Evolutionary conservation across 768 basidiomycete genomes (phyloP).

Genomic region (Serendipita sp.): DNA sequence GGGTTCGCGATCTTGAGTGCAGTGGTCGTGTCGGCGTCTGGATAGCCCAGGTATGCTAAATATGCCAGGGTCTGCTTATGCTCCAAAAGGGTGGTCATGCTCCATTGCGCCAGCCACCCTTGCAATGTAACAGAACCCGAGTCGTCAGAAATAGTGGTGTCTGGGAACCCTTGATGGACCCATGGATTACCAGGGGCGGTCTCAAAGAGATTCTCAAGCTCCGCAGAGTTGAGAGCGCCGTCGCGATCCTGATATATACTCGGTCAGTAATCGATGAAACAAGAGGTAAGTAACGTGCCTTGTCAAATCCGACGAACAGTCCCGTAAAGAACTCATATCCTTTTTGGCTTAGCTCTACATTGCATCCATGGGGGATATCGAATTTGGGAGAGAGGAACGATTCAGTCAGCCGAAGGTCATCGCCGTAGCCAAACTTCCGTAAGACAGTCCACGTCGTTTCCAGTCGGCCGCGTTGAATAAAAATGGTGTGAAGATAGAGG

Average conservation of each 20-base stretch:
- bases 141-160: slow-evolving; percentile 77
- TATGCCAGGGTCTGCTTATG: slow-evolving; percentile 84
- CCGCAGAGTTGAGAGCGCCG: slow-evolving; percentile 69
- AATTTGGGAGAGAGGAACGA: slow-evolving; percentile 80
- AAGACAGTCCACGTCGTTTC: slow-evolving; percentile 98
- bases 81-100: slow-evolving; percentile 95
- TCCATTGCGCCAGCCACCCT: slow-evolving; percentile 98
- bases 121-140: slow-evolving; percentile 86
- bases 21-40: slow-evolving; percentile 57
- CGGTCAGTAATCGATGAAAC: slow-evolving; percentile 4
- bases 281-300: slow-evolving; percentile 31
- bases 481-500: slow-evolving; percentile 86
- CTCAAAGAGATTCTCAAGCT: slow-evolving; percentile 78
- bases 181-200: slow-evolving; percentile 98
- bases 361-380: slow-evolving; percentile 86
- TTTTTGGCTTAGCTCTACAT: slow-evolving; percentile 83
- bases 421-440: slow-evolving; percentile 89
- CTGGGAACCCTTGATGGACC: slow-evolving; percentile 79
- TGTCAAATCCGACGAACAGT: slow-evolving; percentile 89
- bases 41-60: slow-evolving; percentile 89
- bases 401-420: slow-evolving; percentile 81
- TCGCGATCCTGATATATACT: slow-evolving; percentile 61
- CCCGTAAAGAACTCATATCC: slow-evolving; percentile 97
- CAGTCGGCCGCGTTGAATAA: slow-evolving; percentile 86
- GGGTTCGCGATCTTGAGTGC: slow-evolving; percentile 78